phyloP scores from a whole-genome alignment of 108 stramenopile genomes.

The Cyclotella cryptica region DNA sequence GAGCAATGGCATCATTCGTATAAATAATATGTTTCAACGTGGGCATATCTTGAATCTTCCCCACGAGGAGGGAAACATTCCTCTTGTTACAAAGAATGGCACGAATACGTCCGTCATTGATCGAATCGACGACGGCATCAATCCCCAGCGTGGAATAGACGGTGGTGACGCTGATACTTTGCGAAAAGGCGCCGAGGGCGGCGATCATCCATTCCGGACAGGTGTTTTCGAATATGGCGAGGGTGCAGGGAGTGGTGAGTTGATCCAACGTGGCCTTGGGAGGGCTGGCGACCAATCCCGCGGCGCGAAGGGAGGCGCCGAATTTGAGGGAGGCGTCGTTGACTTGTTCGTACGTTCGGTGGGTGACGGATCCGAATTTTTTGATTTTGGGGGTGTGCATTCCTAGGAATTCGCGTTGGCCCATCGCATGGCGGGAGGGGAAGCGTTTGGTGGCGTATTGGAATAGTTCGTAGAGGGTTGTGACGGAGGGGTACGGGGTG shows the following conservation, averaged over 20 bases:
- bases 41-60: conserved; percentile 69
- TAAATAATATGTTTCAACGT: conserved; percentile 86
- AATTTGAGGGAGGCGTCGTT: conserved; percentile 72
- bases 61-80: conserved; percentile 65
- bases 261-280: conserved; percentile 71
- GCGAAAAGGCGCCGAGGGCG: conserved; percentile 80
- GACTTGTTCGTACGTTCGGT: conserved; percentile 76
- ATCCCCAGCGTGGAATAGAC: conserved; percentile 94
- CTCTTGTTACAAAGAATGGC: conserved; percentile 89
- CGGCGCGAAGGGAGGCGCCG: conserved; percentile 80
- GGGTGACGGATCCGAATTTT: conserved; percentile 74
- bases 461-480: conserved; percentile 75
- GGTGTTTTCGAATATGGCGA: conserved; percentile 93
- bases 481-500: conserved; percentile 63
- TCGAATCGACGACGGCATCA: conserved; percentile 88
- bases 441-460: conserved; percentile 56
- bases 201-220: conserved; percentile 92
- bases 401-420: conserved; percentile 77
- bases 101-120: conserved; percentile 79
- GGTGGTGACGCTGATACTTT: conserved; percentile 85
- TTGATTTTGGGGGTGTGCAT: conserved; percentile 71
- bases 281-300: conserved; percentile 70
- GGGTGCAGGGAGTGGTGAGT: conserved; percentile 80
- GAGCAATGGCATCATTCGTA: conserved; percentile 80
- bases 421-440: conserved; percentile 66